phyloP scores from a whole-genome alignment of 106 monocot genomes.

The Acanthochlamys bracteata region DNA sequence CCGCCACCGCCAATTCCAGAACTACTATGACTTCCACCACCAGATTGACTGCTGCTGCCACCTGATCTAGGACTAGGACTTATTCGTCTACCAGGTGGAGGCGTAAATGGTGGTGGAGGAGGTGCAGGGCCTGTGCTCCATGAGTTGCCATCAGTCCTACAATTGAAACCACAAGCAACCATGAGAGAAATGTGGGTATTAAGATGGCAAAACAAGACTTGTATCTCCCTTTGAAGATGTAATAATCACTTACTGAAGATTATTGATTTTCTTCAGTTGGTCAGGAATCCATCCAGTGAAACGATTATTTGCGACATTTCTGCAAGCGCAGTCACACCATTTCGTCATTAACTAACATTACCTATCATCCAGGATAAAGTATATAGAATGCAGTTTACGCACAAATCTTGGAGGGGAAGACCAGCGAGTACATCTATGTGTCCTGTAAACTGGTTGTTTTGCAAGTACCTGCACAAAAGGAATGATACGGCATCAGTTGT shows the following conservation, averaged over 20 bases:
- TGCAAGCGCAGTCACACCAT: constrained; percentile 19
- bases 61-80: constrained; percentile 38
- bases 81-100: constrained; percentile 32
- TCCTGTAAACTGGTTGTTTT: constrained; percentile 82
- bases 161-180: neutral
- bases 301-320: constrained; percentile 80
- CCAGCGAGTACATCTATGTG: constrained; percentile 50
- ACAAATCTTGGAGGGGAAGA: constrained; percentile 73
- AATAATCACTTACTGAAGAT: constrained; percentile 46
- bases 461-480: constrained; percentile 47
- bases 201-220: neutral
- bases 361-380: too few species aligned
- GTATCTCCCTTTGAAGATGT: too few species aligned
- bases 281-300: constrained; percentile 81
- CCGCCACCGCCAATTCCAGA: constrained; percentile 51
- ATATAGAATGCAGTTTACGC: too few species aligned
- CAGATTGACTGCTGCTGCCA: constrained; percentile 16
- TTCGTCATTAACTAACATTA: too few species aligned
- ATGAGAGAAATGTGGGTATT: neutral
- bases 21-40: constrained; percentile 22
- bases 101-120: constrained; percentile 34
- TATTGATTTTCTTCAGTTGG: constrained; percentile 57
- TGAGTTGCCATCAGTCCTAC: constrained; percentile 69
- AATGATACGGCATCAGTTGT: neutral
- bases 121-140: constrained; percentile 67